phyloP scores from a whole-genome alignment of 2,329 filamentous ascomycete species.

The Sarocladiaceae sp. region DNA sequence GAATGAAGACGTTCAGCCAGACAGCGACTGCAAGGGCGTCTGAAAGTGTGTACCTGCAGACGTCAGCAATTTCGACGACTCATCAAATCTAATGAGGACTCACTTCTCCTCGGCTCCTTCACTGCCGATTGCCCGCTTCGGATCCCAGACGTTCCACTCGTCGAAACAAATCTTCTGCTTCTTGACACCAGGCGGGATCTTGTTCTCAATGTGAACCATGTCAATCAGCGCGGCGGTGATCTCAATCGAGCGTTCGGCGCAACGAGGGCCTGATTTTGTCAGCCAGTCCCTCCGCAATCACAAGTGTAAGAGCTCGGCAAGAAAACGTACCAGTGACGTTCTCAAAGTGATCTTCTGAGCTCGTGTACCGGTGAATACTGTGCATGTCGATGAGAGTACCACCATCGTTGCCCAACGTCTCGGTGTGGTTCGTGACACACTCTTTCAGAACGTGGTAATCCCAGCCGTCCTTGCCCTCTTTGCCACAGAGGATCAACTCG shows the following conservation, averaged over 20 bases:
- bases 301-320: neutral
- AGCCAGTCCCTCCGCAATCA: neutral
- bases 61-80: too few relatives aligned
- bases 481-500: constrained; percentile 68
- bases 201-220: constrained; percentile 66
- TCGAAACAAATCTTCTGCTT: constrained; percentile 74
- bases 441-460: constrained; percentile 70
- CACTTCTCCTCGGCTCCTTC: constrained; percentile 65
- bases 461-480: constrained; percentile 66
- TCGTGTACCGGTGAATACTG: constrained; percentile 76
- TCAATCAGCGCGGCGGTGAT: constrained; percentile 67
- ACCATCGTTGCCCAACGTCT: constrained; percentile 26
- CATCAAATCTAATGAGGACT: too few relatives aligned
- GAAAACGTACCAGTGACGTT: constrained; percentile 38
- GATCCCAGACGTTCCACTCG: constrained; percentile 84
- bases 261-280: constrained; percentile 50
- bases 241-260: constrained; percentile 71
- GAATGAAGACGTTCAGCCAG: constrained; percentile 75
- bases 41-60: constrained; percentile 58
- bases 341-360: constrained; percentile 43
- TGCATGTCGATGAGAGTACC: constrained; percentile 67
- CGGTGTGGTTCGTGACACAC: constrained; percentile 45
- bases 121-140: constrained; percentile 64
- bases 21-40: constrained; percentile 70
- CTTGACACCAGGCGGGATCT: constrained; percentile 53